Evolutionary conservation across 768 basidiomycete genomes (phyloP).

Genomic region (Boletus reticuloceps): DNA sequence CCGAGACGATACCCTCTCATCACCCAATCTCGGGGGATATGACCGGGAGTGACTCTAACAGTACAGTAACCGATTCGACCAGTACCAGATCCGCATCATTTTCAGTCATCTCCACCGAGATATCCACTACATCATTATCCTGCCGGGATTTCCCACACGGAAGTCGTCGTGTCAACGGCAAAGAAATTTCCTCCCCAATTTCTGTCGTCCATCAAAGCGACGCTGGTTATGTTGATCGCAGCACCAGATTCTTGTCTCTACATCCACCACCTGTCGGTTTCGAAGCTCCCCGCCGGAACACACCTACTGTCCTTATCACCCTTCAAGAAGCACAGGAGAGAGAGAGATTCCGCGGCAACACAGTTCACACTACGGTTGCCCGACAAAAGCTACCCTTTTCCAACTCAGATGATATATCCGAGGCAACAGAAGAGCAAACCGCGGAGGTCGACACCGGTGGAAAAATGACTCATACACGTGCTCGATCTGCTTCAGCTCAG

Average conservation of each 20-base stretch:
- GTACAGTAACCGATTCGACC: constrained; percentile 47
- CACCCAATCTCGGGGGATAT: constrained; percentile 34
- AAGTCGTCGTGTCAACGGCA: constrained; percentile 38
- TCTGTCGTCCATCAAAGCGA: constrained; percentile 34
- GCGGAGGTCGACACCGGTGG: constrained; percentile 25
- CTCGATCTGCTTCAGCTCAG: constrained; percentile 50
- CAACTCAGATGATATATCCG: constrained; percentile 30
- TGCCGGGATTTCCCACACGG: constrained; percentile 17
- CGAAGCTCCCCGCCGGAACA: constrained; percentile 49
- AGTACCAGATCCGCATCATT: constrained; percentile 37
- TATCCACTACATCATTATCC: constrained; percentile 26
- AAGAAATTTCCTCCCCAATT: constrained; percentile 58
- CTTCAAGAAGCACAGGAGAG: constrained; percentile 75
- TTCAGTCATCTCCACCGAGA: constrained; percentile 36
- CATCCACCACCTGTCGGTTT: constrained; percentile 33
- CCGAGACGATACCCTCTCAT: constrained; percentile 26
- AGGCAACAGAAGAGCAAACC: constrained; percentile 14
- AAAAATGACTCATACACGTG: constrained; percentile 36
- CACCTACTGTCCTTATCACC: constrained; percentile 66
- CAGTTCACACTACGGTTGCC: constrained; percentile 32
- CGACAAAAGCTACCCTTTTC: constrained; percentile 32
- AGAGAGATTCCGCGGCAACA: constrained; percentile 56
- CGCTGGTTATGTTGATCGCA: constrained; percentile 28
- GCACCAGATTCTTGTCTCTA: constrained; percentile 29
- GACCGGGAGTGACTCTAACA: constrained; percentile 48